These are phyloP conservation scores for Fusarium begoniae DNA, from an alignment of 2,329 filamentous ascomycete genomes.

Conservation along the genomic window DNA sequence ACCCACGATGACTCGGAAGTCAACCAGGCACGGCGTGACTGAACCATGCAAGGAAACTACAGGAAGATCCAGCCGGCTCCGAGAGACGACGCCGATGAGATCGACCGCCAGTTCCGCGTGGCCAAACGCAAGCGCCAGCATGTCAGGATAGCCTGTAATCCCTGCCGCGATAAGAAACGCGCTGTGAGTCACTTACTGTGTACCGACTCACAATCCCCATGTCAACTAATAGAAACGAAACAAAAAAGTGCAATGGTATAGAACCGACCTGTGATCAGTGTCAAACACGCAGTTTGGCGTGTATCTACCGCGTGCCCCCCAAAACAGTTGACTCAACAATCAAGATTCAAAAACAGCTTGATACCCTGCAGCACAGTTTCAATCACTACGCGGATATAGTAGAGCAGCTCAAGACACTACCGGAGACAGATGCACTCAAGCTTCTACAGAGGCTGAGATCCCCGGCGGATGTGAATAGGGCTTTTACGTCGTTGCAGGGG, in stretches of 20 bases:
- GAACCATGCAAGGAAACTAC: slow-evolving; percentile 3
- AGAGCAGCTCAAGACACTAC: background rate
- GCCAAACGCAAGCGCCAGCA: background rate
- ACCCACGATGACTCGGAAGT: background rate
- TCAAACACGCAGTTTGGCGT: background rate
- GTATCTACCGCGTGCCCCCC: background rate
- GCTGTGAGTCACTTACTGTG: background rate
- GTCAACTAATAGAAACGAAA: background rate
- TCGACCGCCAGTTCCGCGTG: background rate
- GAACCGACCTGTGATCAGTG: slow-evolving; percentile 12
- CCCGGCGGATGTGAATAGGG: background rate
- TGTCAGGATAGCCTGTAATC: slow-evolving; percentile 16
- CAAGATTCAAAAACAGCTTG: slow-evolving; percentile 4
- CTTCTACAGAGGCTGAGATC: background rate
- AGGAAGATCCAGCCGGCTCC: slow-evolving; percentile 5
- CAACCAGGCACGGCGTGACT: background rate
- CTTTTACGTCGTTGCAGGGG: background rate
- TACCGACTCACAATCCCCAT: background rate
- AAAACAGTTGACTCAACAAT: slow-evolving; percentile 6
- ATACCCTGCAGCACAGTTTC: background rate
- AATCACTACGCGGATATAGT: background rate
- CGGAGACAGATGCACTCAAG: background rate
- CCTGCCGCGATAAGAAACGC: slow-evolving; percentile 12
- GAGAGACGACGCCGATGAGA: background rate
- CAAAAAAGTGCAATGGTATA: background rate